A percentile compares a stretch with the other conserved stretches of the same genome.
Conservation (phyloP, 768 basidiomycete species). For the Dendrothele bispora region DNA sequence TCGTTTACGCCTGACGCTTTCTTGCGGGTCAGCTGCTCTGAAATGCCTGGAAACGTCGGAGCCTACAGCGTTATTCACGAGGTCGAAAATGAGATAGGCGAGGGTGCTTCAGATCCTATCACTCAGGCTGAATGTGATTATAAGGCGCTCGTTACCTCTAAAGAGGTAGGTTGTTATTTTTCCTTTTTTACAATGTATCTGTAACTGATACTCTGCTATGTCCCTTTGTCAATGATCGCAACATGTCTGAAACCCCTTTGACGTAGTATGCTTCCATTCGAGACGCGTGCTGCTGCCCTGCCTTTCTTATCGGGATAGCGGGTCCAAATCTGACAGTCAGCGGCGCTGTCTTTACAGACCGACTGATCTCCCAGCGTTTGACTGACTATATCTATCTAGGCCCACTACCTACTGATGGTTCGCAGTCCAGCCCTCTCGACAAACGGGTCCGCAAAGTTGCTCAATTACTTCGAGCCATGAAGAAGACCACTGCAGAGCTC, state of each 20-base stretch:
- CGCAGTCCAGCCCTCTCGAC: background rate
- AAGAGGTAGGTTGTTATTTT: background rate
- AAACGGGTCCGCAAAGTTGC: background rate
- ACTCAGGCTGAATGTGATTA: background rate
- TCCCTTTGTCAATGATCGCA: too few relatives aligned
- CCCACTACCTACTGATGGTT: background rate
- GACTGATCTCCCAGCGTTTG: background rate
- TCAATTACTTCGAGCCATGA: background rate
- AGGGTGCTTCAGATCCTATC: background rate
- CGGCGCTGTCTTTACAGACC: conserved; percentile 6
- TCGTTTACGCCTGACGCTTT: too few relatives aligned
- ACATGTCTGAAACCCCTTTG: too few relatives aligned
- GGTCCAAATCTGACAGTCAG: background rate
- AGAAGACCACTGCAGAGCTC: background rate
- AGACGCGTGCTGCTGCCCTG: conserved; percentile 1
- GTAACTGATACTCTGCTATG: background rate
- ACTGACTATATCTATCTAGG: background rate
- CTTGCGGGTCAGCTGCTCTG: too few relatives aligned
- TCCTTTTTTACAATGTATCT: background rate
- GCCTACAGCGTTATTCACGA: too few relatives aligned
- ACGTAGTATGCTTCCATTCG: background rate
- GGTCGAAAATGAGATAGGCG: background rate
- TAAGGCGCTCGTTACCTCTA: background rate
- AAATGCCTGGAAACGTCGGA: too few relatives aligned
- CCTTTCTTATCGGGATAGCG: background rate